phyloP scores from a whole-genome alignment of 2,329 filamentous ascomycete species.

The Corynespora cassiicola region DNA sequence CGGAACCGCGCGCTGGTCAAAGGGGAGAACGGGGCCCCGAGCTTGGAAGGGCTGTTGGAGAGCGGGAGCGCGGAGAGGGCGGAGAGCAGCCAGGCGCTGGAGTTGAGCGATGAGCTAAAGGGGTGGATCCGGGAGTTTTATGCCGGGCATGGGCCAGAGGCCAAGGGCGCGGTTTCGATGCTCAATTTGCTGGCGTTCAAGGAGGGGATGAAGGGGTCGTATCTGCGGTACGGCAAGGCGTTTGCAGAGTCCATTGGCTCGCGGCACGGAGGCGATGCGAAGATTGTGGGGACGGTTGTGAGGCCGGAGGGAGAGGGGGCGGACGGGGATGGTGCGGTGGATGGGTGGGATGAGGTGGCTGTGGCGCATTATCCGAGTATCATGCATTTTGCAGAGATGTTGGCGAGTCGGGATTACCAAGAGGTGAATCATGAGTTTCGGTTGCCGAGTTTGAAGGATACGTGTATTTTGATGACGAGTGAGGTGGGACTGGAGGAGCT shows the following conservation, averaged over 20 bases:
- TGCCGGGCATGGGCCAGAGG: constrained; percentile 22
- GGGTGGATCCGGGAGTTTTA: constrained; percentile 56
- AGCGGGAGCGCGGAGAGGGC: constrained; percentile 17
- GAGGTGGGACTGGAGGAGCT: constrained; percentile 50
- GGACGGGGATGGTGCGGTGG: constrained; percentile 28
- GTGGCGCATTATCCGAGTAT: constrained; percentile 70
- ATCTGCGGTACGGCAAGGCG: constrained; percentile 64
- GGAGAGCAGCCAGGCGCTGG: constrained; percentile 57
- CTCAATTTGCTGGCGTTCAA: constrained; percentile 68
- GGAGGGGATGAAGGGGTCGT: constrained; percentile 57
- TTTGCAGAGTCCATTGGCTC: constrained; percentile 58
- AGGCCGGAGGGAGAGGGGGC: constrained; percentile 20
- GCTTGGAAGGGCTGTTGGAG: constrained; percentile 46
- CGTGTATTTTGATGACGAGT: constrained; percentile 60
- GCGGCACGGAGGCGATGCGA: constrained; percentile 63
- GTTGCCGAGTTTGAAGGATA: constrained; percentile 59
- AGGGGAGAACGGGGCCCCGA: constrained; percentile 40
- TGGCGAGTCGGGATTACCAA: constrained; percentile 65
- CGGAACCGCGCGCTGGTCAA: constrained; percentile 49
- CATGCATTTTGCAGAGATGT: constrained; percentile 67
- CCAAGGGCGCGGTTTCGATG: constrained; percentile 63
- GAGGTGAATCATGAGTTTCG: constrained; percentile 61
- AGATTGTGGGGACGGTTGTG: constrained; percentile 67
- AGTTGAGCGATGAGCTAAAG: constrained; percentile 59
- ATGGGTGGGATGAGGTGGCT: constrained; percentile 70